These are phyloP conservation scores for Phytopythium montanum DNA, from an alignment of 352 stramenopile species.

Conservation along the genomic window DNA sequence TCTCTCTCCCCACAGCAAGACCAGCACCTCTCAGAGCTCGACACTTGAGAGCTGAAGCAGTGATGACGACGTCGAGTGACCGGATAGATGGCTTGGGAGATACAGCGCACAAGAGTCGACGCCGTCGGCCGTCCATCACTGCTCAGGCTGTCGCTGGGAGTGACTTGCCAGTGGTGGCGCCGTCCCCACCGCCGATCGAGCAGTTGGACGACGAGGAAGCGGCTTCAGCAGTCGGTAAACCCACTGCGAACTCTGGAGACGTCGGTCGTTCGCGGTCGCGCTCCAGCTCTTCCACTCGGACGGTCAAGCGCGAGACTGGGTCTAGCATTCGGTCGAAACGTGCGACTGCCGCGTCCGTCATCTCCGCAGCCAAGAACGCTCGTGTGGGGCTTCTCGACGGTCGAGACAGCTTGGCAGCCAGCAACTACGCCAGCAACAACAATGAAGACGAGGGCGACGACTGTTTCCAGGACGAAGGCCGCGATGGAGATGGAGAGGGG, in stretches of 20 bases:
- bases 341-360: not conserved
- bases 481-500: not conserved
- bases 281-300: not conserved
- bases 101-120: not conserved
- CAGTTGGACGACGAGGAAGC: not conserved
- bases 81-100: not conserved
- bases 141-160: not conserved
- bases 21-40: not conserved
- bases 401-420: not conserved
- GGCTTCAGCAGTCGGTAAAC: not conserved
- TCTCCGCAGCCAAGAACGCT: not conserved
- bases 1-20: not conserved
- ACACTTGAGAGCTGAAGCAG: not conserved
- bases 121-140: not conserved
- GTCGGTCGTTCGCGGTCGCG: not conserved
- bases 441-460: not conserved
- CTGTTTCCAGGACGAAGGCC: not conserved
- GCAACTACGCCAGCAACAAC: not conserved
- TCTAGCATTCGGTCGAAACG: not conserved
- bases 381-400: not conserved
- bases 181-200: not conserved
- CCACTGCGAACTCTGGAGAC: not conserved
- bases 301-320: not conserved
- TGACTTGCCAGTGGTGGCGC: not conserved
- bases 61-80: conserved; percentile 1